Evolutionary conservation across 768 basidiomycete species (phyloP), one percentile per base, ranked within the genome.

Genomic region (Kwoniella sp.): DNA sequence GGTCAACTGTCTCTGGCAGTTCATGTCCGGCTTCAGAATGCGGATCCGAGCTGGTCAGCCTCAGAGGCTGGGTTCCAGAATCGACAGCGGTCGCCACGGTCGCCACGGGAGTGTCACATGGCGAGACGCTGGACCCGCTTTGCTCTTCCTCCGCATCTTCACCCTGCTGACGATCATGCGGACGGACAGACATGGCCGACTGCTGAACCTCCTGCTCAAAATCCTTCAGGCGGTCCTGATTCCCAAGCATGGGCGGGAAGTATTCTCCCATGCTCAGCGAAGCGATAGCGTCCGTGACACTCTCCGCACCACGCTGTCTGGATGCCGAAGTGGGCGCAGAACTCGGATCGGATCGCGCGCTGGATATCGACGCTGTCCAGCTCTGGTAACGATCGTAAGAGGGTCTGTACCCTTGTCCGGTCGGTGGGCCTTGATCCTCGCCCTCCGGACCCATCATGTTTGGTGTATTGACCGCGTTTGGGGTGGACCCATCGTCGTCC

Each of bases 221-320:
- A n/a, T 42, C 40, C 25, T 11, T 14, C 17, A 7, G 19, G 19
- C 10, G 15, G 19, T 15, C 36, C 17, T 36, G 28, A 8, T 19
- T 46, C 9, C 15, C 20, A 22, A 33, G 46, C 17, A 50, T 22
- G 14, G 53, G 48, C 5, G 59, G 59, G 52, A 69, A 66, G 50
- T 69, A 69, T 33, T 69, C 67, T 7, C 65, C 67, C 23, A 66
- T 40, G n/a, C 49, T 59, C 2, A 69, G 39, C 2, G 48, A 47
- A 2, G 67, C 65, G 8, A 69, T 57, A 3, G 62, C 60, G 20
- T 69, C 67, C 38, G 62, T 60, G 1, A 62, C 26, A 38, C 37
- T 38, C 19, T 38, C 4, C 9, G 37, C 19, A n/a, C n/a, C n/a
- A n/a, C n/a, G n/a, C n/a, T n/a, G n/a, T n/a, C n/a, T n/a, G n/a